A percentile compares a stretch with the other conserved stretches of the same genome.
Evolutionary conservation across 2,329 filamentous ascomycete species (phyloP).

Genomic region (Cladosporium velox): DNA sequence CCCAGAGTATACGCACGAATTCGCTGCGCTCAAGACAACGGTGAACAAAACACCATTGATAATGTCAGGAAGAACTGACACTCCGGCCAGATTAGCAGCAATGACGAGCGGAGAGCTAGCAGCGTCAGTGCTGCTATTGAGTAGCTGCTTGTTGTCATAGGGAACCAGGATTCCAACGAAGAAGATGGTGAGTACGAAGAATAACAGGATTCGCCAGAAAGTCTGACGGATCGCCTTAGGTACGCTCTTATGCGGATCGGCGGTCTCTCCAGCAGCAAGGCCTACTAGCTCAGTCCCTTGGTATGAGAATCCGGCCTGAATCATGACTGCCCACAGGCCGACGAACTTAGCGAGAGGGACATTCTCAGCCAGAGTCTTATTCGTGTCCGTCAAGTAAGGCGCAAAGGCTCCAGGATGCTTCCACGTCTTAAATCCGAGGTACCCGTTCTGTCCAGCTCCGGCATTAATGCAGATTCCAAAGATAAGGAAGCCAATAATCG

Average conservation of each 20-base stretch:
- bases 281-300: slow-evolving; percentile 57
- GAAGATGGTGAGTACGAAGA: slow-evolving; percentile 42
- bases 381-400: slow-evolving; percentile 25
- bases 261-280: slow-evolving; percentile 55
- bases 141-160: slow-evolving; percentile 39
- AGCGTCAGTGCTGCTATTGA: slow-evolving; percentile 43
- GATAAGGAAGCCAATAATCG: slow-evolving; percentile 49
- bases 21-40: slow-evolving; percentile 68
- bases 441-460: slow-evolving; percentile 52
- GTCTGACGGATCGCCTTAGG: slow-evolving; percentile 40
- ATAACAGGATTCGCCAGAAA: slow-evolving; percentile 40
- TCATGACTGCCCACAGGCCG: slow-evolving; percentile 59
- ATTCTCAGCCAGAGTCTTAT: slow-evolving; percentile 21
- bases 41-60: slow-evolving; percentile 74
- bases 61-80: slow-evolving; percentile 61
- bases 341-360: slow-evolving; percentile 38
- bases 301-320: slow-evolving; percentile 60
- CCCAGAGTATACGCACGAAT: slow-evolving; percentile 68
- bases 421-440: slow-evolving; percentile 61
- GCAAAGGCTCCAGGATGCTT: slow-evolving; percentile 42
- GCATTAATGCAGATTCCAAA: slow-evolving; percentile 45
- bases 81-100: slow-evolving; percentile 61
- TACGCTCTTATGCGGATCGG: slow-evolving; percentile 52
- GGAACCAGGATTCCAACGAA: slow-evolving; percentile 40
- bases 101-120: slow-evolving; percentile 68